Conservation (phyloP, 371 early-diverging fungal genomes). For the Basidiobolus meristosporus region DNA sequence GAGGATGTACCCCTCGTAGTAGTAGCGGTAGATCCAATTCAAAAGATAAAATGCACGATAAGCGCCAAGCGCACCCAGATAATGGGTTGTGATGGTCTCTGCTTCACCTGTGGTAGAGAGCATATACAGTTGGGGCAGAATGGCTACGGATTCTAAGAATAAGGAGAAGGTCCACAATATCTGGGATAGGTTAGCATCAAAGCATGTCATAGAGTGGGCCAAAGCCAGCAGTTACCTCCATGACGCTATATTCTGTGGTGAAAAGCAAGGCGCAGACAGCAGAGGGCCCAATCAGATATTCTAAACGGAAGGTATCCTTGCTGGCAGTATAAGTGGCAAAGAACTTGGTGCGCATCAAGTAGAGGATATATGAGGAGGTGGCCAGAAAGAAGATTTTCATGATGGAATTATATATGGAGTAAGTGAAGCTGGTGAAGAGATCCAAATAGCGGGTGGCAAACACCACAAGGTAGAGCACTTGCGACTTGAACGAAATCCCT, state of each 20-base stretch:
- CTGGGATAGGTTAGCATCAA: background rate
- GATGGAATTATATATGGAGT: constrained; percentile 76
- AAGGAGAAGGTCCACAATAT: constrained; percentile 87
- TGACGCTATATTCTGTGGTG: constrained; percentile 40
- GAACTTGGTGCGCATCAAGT: constrained; percentile 70
- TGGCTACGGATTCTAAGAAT: constrained; percentile 93
- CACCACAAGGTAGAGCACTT: constrained; percentile 83
- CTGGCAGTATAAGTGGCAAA: constrained; percentile 82
- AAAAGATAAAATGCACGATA: constrained; percentile 91
- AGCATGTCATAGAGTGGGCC: background rate
- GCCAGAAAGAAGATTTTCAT: constrained; percentile 94
- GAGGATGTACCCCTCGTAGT: constrained; percentile 41
- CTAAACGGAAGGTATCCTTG: constrained; percentile 80
- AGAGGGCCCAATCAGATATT: constrained; percentile 58
- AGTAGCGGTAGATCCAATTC: constrained; percentile 90
- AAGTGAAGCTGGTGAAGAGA: constrained; percentile 42
- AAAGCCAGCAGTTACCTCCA: constrained; percentile 27
- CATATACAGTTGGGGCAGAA: constrained; percentile 96
- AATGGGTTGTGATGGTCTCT: constrained; percentile 96
- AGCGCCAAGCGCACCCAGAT: constrained; percentile 92
- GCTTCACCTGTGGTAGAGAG: constrained; percentile 93
- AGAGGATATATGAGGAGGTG: constrained; percentile 75
- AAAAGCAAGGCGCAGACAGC: constrained; percentile 47
- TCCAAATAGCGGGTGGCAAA: constrained; percentile 95
- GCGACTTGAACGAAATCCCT: constrained; percentile 88